Base-by-base conservation (phyloP, 2,329 filamentous ascomycete species). In the Grosmannia clavigera region DNA sequence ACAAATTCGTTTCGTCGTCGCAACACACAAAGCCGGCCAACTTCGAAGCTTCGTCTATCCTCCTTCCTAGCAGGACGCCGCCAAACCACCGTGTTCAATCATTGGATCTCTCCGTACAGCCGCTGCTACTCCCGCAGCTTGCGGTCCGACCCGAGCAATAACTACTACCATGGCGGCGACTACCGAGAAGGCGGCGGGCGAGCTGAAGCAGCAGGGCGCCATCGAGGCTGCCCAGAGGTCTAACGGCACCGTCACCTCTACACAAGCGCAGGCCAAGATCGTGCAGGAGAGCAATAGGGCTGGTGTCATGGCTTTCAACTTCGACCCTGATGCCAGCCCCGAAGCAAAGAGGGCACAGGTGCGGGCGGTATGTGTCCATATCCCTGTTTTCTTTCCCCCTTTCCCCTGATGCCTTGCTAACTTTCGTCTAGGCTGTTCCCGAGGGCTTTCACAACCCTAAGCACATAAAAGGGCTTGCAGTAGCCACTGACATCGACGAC, bases 291-390 rank as follows among this genome's bases (percentile, higher is more conserved):
- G 89, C 66, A 83, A 80, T 68, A 86, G 87, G 67, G 89, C 87
- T 14, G 94, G 94, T 51, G 83, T 87, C 29, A 76, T 86, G 35
- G 92, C 90, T 64, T 94, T 88, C 70, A 82, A 85, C 63, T 99
- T 97, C 75, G 82, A 99, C 70, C 90, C 94, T 0, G 76, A 96
- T 76, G 92, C 91, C 51, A 86, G 80, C 52, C 81, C 87, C 0
- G 89, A 91, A 70, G 81, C 95, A 72, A 99, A 99, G 77, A 86
- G 82, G 63, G 86, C 86, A 38, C 88, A 92, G 70, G 86, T 87
- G 27, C 78, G 81, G 78, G 82, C 85, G 69, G 90, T 95, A 79
- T 68, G 86, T 79, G 11, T 40, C 46, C 33, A 35, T 35, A 5
- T 9, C 27, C 27, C 19, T 10, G 11, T 11, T 11, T 52, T 12